Base-by-base conservation (phyloP, 192 early-diverging fungal genomes). In the Entrophospora sp. region DNA sequence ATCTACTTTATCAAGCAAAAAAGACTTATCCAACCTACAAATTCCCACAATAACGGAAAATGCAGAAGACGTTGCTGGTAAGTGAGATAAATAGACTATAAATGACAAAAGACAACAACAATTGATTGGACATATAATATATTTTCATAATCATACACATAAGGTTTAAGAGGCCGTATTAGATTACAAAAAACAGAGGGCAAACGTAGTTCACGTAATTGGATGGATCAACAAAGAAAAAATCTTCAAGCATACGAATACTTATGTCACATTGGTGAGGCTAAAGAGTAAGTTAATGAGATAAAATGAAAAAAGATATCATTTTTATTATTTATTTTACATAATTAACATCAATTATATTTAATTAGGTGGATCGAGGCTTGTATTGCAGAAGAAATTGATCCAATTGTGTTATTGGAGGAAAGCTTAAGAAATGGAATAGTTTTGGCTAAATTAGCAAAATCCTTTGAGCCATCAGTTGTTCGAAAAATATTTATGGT, bases 231-330 rank as follows among this genome's bases (percentile, higher is more conserved):
- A 30, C 88, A 93, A 74, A 77, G 97, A 52, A 83, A 83, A 44
- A 87, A 93, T 46, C 68, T 97, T 37, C 91, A 92, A 32, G 95
- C 96, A n/a, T 97, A 97, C 75, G 97, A 99, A 78, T 99, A 99
- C 66, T 82, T 98, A 5, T 98, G 97, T 66, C 97, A 97, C 67
- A 91, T 99, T 57, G 89, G 93, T 51, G 97, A 99, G 78, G 97
- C 97, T 12, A 98, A 95, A 81, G 93, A 98, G 89, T 99, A 81
- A 59, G 76, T 40, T n/a, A n/a, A n/a, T n/a, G n/a, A n/a, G n/a
- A n/a, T n/a, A n/a, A n/a, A n/a, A n/a, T n/a, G n/a, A n/a, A n/a
- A n/a, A n/a, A n/a, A n/a, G n/a, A n/a, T n/a, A n/a, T n/a, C n/a
- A n/a, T n/a, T 22, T 46, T 46, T 49, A 25, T 7, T 18, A 13